Conservation (phyloP, 1,284 basidiomycete species). For the Phellopilus nigrolimitatus region DNA sequence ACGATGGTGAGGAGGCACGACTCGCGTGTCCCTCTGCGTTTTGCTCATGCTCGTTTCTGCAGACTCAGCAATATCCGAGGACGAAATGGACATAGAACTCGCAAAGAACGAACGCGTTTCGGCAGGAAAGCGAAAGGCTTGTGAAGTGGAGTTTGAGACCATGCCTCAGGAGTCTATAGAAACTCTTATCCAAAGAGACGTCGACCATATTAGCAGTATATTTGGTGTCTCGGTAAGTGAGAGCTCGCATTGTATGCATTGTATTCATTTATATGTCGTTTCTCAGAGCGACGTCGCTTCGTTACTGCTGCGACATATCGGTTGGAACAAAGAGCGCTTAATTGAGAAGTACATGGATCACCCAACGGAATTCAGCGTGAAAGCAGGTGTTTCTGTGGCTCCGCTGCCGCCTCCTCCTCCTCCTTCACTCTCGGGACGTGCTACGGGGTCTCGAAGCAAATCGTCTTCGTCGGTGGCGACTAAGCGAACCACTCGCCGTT, state of each 20-base stretch:
- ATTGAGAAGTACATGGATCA: slow-evolving; percentile 95
- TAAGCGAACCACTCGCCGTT: slow-evolving; percentile 42
- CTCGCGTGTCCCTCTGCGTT: neutral
- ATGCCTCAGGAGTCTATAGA: slow-evolving; percentile 71
- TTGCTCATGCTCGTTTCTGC: neutral
- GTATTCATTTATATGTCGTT: slow-evolving; percentile 28
- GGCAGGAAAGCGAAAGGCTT: slow-evolving; percentile 61
- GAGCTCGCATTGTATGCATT: neutral
- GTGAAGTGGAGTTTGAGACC: slow-evolving; percentile 75
- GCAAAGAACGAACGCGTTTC: slow-evolving; percentile 56
- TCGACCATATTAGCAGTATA: slow-evolving; percentile 81
- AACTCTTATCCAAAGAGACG: slow-evolving; percentile 69
- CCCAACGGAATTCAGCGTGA: slow-evolving; percentile 60
- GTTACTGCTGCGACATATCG: slow-evolving; percentile 79
- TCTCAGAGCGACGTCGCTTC: slow-evolving; percentile 50
- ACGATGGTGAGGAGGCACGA: slow-evolving; percentile 14
- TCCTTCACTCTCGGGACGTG: slow-evolving; percentile 26
- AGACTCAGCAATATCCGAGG: slow-evolving; percentile 20
- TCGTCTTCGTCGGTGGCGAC: slow-evolving; percentile 25
- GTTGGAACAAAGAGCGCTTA: slow-evolving; percentile 96
- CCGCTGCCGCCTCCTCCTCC: slow-evolving; percentile 33
- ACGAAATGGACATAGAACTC: slow-evolving; percentile 33
- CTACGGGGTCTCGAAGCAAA: slow-evolving; percentile 10
- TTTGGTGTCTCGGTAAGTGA: slow-evolving; percentile 78
- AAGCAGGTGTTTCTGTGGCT: slow-evolving; percentile 56